Base-by-base conservation (phyloP, 495 filamentous ascomycete genomes). In the Diplogelasinospora grovesii region DNA sequence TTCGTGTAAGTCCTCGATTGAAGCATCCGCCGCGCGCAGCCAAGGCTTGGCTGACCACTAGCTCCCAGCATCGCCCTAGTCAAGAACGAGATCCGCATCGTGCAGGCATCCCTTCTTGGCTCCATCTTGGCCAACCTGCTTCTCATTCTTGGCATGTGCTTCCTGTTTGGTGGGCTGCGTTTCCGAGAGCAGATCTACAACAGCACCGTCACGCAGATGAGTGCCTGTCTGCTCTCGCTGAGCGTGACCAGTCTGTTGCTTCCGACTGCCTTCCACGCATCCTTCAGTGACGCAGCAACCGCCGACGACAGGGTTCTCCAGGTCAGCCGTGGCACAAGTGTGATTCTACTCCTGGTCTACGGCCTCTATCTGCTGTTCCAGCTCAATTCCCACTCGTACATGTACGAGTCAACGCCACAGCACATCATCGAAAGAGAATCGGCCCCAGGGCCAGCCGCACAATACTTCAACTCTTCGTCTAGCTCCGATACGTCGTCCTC, bases 181-280 rank as follows among this genome's bases (percentile, higher is more conserved):
- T 93, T 79, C 60, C 83, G 79, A 43, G 88, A 95, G 69, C 86
- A 90, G 75, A 79, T 93, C 43, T 95, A 93, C 64, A 95, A 95
- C 64, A 89, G 78, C 62, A 90, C 84, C 13, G 83, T 92, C 41
- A 93, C 87, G 4, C 86, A 93, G 61, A 93, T 90, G 86, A 93
- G 87, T 53, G 86, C 88, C 24, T 92, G 85, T 66, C 66, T 95
- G 40, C 77, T 95, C 39, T 89, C 83, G 63, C 64, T 95, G 59
- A 84, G 82, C 53, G 87, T 92, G 10, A 85, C 82, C 60, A 90
- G 86, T 63, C 68, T 94, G 16, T 49, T 69, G 26, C 41, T 68
- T 14, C 65, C 65, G 67, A 94, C 87, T 22, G 87, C 86, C 10
- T 92, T 92, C 65, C 85, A 92, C 53, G 82, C 86, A 11, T 87